phyloP scores from a whole-genome alignment of 768 basidiomycete genomes.

The Leccinellum albellum region DNA sequence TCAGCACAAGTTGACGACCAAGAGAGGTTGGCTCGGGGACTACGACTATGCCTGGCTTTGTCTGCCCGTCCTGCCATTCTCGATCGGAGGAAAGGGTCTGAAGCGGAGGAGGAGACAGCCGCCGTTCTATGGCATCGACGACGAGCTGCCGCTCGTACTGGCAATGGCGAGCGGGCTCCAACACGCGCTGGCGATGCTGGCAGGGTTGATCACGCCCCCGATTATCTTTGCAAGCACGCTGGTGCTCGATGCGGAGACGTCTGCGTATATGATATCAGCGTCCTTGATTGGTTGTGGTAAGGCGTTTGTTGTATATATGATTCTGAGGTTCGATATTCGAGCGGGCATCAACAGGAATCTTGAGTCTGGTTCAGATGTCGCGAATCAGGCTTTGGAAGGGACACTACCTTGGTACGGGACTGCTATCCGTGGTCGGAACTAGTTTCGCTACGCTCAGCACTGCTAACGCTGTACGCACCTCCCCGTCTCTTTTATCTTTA shows the following conservation, averaged over 20 bases:
- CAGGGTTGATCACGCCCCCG: conserved; percentile 78
- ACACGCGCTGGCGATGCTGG: conserved; percentile 79
- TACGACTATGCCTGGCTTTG: conserved; percentile 80
- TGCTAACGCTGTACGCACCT: conserved; percentile 53
- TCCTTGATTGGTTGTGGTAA: conserved; percentile 74
- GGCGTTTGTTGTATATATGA: conserved; percentile 13
- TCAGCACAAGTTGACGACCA: conserved; percentile 41
- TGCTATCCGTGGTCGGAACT: conserved; percentile 78
- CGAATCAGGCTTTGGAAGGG: conserved; percentile 54
- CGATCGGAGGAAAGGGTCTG: conserved; percentile 29
- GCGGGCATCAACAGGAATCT: conserved; percentile 47
- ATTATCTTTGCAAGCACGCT: conserved; percentile 72
- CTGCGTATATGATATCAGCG: conserved; percentile 78
- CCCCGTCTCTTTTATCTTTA: not conserved
- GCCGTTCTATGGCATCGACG: conserved; percentile 74
- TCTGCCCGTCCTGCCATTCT: conserved; percentile 62
- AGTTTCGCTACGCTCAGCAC: conserved; percentile 78
- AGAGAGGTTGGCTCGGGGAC: conserved; percentile 77
- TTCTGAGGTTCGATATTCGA: not conserved
- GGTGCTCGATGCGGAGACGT: conserved; percentile 52
- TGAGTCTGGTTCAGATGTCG: conserved; percentile 79
- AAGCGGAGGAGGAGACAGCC: conserved; percentile 36
- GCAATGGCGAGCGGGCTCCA: conserved; percentile 72
- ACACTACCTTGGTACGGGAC: conserved; percentile 75
- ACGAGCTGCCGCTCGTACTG: conserved; percentile 67